Evolutionary conservation across 1,284 basidiomycete genomes (phyloP), one percentile per base, ranked within the genome.

Genomic region (Ceratorhiza oryzae-sativae): DNA sequence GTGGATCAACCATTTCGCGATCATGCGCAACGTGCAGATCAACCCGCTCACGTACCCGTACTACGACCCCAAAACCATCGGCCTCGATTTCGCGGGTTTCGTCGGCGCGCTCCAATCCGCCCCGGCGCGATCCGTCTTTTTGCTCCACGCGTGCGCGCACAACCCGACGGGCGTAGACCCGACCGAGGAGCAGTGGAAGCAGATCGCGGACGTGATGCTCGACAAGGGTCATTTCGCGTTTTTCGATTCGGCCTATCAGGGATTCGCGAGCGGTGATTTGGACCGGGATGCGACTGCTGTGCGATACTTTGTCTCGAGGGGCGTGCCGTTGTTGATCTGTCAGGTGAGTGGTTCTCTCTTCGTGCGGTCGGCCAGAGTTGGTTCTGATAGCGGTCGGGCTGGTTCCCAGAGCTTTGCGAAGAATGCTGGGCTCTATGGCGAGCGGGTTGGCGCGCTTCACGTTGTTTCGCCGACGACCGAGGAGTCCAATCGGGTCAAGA

Each of bases 131-230:
- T 97, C 94, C 2, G 90, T 95, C 59, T 92, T 98, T 80, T 82
- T 99, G 75, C 80, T 99, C 53, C 94, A 97, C 78, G 93, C 94
- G 8, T 96, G 95, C 80, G 97, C 97, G 48, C 96, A 97, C 80
- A 96, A 97, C 78, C 97, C 97, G 3, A 98, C 96, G 0, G 95
- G 97, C 1, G 94, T 97, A 8, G 97, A 99, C 81, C 93, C 96
- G 36, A 96, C 93, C 30, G 81, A 83, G 61, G 91, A 92, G 75
- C 93, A 99, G 79, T 99, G 97, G 97, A 84, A 87, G 75, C 80
- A 86, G 75, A 87, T 98, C 76, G 91, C 90, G 62, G 86, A 91
- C 53, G 83, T 91, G 65, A 90, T 98, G 80, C 79, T 90, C 53
- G 81, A 85, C 67, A 93, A 91, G 82, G 84, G 86, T 20, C 95